Conservation (phyloP, 805 yeast species). For the Kodamaea fukazawae region DNA sequence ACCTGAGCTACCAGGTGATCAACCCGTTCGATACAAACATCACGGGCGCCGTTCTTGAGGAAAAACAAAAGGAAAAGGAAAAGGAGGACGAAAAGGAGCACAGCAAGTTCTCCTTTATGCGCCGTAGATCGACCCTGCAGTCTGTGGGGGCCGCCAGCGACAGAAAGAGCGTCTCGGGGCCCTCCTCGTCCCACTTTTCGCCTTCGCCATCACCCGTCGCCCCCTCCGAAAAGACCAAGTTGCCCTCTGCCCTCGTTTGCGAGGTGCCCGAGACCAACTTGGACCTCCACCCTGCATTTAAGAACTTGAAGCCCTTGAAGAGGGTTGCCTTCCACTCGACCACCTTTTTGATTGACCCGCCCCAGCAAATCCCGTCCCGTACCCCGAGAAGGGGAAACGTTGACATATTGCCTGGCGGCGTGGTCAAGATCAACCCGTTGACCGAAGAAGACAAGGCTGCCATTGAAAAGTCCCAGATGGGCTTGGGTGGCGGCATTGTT, state of each 20-base stretch:
- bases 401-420: conserved; percentile 53
- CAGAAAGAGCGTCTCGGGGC: too few relatives aligned
- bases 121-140: conserved; percentile 20
- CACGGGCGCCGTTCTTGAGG: too few relatives aligned
- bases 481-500: conserved; percentile 63
- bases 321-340: conserved; percentile 43
- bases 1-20: conserved; percentile 3
- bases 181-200: conserved; percentile 4
- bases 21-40: conserved; percentile 7
- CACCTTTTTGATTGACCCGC: conserved; percentile 58
- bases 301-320: conserved; percentile 35
- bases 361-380: conserved; percentile 90
- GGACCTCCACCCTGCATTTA: conserved; percentile 22
- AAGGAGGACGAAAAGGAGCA: conserved; percentile 5
- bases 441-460: conserved; percentile 50
- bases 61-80: not conserved
- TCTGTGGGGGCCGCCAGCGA: conserved; percentile 5
- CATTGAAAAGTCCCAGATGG: conserved; percentile 38
- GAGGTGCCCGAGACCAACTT: not conserved
- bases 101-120: conserved; percentile 26
- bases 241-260: not conserved
- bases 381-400: conserved; percentile 78
- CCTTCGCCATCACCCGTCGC: not conserved
- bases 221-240: conserved; percentile 4
- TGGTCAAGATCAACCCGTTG: conserved; percentile 51